Evolutionary conservation across 2,329 filamentous ascomycete species (phyloP).

Genomic region (Aspergillus neotritici): DNA sequence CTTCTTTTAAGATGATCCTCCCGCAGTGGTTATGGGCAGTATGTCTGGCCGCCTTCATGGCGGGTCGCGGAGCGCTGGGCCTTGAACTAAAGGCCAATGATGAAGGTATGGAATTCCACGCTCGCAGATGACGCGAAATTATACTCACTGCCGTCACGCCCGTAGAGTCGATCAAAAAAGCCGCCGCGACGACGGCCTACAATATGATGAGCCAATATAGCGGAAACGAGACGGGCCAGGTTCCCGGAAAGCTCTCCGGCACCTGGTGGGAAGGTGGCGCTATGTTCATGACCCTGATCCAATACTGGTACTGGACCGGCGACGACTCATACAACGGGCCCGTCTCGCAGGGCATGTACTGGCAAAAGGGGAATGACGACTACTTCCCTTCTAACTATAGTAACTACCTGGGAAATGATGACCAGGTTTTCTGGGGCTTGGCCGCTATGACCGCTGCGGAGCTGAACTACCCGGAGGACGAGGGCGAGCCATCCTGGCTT

Average conservation of each 20-base stretch:
- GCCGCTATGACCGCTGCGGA: constrained; percentile 74
- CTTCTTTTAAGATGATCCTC: background rate
- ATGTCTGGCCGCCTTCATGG: constrained; percentile 7
- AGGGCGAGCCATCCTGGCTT: constrained; percentile 66
- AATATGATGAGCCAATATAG: constrained; percentile 38
- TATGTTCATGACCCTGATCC: constrained; percentile 64
- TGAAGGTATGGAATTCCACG: constrained; percentile 10
- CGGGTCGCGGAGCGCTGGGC: constrained; percentile 8
- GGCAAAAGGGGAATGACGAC: constrained; percentile 68
- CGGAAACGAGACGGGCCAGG: constrained; percentile 32
- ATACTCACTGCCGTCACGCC: background rate
- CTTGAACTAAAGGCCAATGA: constrained; percentile 20
- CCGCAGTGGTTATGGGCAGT: constrained; percentile 7
- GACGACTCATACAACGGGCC: constrained; percentile 66
- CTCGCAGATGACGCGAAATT: background rate
- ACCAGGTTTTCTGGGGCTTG: constrained; percentile 78
- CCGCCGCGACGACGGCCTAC: constrained; percentile 31
- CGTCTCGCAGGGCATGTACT: constrained; percentile 62
- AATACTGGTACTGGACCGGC: constrained; percentile 80
- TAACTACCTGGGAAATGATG: constrained; percentile 47
- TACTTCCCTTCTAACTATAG: constrained; percentile 64
- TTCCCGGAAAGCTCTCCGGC: constrained; percentile 36
- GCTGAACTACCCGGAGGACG: constrained; percentile 65
- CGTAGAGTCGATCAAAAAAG: constrained; percentile 30
- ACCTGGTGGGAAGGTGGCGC: constrained; percentile 65